Conservation (phyloP, 2,329 filamentous ascomycete species). For the Fusarium gaditjirri region DNA sequence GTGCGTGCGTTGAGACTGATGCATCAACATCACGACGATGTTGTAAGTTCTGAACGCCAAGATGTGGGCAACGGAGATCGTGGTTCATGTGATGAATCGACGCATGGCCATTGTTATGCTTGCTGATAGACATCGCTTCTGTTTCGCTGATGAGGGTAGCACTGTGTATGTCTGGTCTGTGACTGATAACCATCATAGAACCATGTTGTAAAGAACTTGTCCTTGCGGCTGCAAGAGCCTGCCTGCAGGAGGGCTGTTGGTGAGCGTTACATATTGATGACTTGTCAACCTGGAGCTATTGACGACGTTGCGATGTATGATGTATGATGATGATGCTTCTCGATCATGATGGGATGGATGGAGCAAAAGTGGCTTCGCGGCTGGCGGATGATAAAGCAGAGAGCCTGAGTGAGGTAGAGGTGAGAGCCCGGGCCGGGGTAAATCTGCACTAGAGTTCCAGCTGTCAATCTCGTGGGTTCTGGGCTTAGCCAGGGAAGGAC, state of each 20-base stretch:
- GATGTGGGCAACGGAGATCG: conserved; percentile 10
- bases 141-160: neutral
- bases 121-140: conserved; percentile 2
- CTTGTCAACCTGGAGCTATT: neutral
- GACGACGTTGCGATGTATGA: neutral
- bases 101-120: neutral
- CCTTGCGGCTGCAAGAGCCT: neutral
- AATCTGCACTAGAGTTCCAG: conserved; percentile 20
- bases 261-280: neutral
- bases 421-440: conserved; percentile 5
- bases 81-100: conserved; percentile 19
- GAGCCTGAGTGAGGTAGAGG: neutral
- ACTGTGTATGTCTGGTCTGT: neutral
- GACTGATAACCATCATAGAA: neutral
- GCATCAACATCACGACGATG: conserved; percentile 20
- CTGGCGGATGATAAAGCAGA: conserved; percentile 5
- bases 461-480: conserved; percentile 33
- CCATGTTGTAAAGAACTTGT: neutral
- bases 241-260: neutral
- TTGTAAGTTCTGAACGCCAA: conserved; percentile 26
- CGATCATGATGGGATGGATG: conserved; percentile 3
- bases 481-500: conserved; percentile 38
- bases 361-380: conserved; percentile 20
- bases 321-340: conserved; percentile 20
- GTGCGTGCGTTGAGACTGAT: conserved; percentile 18